Evolutionary conservation across 352 stramenopile species (phyloP), one percentile per base, ranked within the genome.

Genomic region (Phytophthora tentaculata): DNA sequence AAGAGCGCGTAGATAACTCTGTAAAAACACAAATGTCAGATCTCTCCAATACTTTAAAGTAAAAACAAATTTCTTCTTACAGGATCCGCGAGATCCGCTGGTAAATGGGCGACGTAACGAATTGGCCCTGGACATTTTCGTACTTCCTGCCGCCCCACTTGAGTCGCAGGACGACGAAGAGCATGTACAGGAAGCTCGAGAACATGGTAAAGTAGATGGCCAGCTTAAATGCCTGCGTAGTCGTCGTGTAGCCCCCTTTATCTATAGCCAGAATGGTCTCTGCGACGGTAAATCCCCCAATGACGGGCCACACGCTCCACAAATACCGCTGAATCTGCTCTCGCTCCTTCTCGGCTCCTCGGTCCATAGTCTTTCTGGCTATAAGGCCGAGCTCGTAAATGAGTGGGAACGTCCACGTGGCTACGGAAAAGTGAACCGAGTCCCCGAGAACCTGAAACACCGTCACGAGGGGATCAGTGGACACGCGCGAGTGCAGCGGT

Each of bases 41-140:
- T n/a, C 5, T 17, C 41, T 7, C 13, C 49, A 56, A 19, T 28
- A 8, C 5, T 23, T 22, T n/a, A 16, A n/a, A 23, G 29, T 14
- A 45, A 29, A 22, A 20, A 3, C 6, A 50, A 12, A 5, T 49
- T 10, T 10, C 13, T 7, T 57, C 67, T 35, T 71, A 64, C 82
- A 90, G 70, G 67, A 90, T 89, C 19, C 64, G 55, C 56, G 83
- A 83, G 44, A 90, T 74, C 0, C 82, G 80, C 37, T 82, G 67
- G 52, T 90, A 90, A 9, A 90, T 56, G 1, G 82, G 82, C 0
- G 82, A 90, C 22, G 71, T 69, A 20, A 87, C 64, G 24, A 90
- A 86, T 22, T 73, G 59, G 14, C 81, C 81, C 45, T 88, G 73
- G 5, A 89, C 74, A 39, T 76, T 85, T 41, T 91, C 83, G 39